These are phyloP conservation scores for Lactarius tabidus DNA, from an alignment of 768 basidiomycete genomes.

Conservation along the genomic window DNA sequence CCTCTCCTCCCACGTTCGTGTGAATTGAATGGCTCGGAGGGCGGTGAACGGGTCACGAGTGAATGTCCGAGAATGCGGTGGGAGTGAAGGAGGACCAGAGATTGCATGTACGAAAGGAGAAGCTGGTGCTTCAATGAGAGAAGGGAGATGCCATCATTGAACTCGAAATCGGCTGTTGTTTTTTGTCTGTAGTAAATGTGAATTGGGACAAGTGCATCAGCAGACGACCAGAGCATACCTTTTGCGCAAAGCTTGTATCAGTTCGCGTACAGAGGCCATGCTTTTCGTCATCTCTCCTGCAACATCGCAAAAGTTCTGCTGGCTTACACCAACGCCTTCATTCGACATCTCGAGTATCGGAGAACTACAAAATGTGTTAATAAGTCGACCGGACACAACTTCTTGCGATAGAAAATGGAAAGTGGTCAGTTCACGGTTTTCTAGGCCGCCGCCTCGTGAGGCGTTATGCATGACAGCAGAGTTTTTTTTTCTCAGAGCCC, in stretches of 20 bases:
- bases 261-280: slow-evolving; percentile 55
- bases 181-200: slow-evolving; percentile 29
- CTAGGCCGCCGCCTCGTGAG: slow-evolving; percentile 54
- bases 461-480: slow-evolving; percentile 53
- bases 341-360: slow-evolving; percentile 8
- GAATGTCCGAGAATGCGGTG: slow-evolving; percentile 66
- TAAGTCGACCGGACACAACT: neutral
- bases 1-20: slow-evolving; percentile 53
- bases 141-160: slow-evolving; percentile 82
- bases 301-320: slow-evolving; percentile 29
- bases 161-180: slow-evolving; percentile 41
- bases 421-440: slow-evolving; percentile 57
- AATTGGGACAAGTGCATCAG: neutral
- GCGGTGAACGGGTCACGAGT: slow-evolving; percentile 47
- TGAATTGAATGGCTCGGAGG: slow-evolving; percentile 49
- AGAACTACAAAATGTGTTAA: neutral
- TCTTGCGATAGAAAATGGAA: slow-evolving; percentile 1
- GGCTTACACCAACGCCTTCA: slow-evolving; percentile 17
- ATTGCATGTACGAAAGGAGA: slow-evolving; percentile 81
- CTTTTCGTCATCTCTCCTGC: slow-evolving; percentile 59
- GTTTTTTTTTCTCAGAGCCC: slow-evolving; percentile 47
- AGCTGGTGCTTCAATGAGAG: slow-evolving; percentile 84
- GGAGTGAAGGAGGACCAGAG: slow-evolving; percentile 69
- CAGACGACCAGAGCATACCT: slow-evolving; percentile 41
- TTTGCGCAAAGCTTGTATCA: slow-evolving; percentile 50